Conservation (phyloP, 1,139 yeast species). For the Suhomyces choctaworum region DNA sequence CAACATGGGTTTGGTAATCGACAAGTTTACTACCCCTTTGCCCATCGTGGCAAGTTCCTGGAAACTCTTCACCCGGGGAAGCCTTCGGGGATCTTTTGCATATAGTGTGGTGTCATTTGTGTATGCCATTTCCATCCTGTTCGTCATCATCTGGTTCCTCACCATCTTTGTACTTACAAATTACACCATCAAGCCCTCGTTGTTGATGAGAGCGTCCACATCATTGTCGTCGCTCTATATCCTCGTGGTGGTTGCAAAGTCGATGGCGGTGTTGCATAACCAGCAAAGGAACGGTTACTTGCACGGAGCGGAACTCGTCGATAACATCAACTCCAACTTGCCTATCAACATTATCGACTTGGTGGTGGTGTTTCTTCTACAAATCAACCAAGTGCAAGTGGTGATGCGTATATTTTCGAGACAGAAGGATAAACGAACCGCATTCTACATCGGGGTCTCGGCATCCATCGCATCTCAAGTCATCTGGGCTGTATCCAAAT, state of each 20-base stretch:
- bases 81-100: slow-evolving; percentile 46
- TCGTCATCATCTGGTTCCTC: slow-evolving; percentile 64
- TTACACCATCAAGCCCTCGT: slow-evolving; percentile 55
- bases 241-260: slow-evolving; percentile 47
- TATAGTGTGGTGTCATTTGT: slow-evolving; percentile 62
- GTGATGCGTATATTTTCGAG: slow-evolving; percentile 71
- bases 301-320: slow-evolving; percentile 52
- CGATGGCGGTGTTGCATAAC: slow-evolving; percentile 43
- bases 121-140: slow-evolving; percentile 62
- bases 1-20: slow-evolving; percentile 35
- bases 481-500: slow-evolving; percentile 68
- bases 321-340: slow-evolving; percentile 45
- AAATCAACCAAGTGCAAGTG: slow-evolving; percentile 75
- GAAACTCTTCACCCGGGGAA: slow-evolving; percentile 34
- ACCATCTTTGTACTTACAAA: slow-evolving; percentile 65
- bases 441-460: slow-evolving; percentile 60
- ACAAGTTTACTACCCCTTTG: slow-evolving; percentile 29
- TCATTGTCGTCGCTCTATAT: slow-evolving; percentile 55
- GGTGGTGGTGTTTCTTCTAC: slow-evolving; percentile 58
- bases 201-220: slow-evolving; percentile 47
- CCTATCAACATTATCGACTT: slow-evolving; percentile 64
- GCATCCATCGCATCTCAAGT: slow-evolving; percentile 61
- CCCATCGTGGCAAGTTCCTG: slow-evolving; percentile 46
- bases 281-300: slow-evolving; percentile 60
- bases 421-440: slow-evolving; percentile 66